phyloP scores from a whole-genome alignment of 352 stramenopile genomes.

The Phytophthora sojae region DNA sequence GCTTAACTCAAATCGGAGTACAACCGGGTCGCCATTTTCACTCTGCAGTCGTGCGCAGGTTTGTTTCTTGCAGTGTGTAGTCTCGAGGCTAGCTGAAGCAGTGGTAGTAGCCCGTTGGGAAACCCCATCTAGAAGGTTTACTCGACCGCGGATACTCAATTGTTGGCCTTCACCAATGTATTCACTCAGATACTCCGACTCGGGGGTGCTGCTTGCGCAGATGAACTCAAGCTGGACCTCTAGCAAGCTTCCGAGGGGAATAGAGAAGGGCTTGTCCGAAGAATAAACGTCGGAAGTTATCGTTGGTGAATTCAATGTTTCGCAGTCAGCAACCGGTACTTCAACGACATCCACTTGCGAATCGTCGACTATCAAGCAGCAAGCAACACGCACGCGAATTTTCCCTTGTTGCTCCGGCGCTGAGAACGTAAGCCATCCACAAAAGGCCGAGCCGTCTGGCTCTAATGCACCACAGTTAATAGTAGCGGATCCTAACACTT shows the following conservation, averaged over 20 bases:
- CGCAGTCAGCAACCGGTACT: neutral
- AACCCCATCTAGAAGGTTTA: constrained; percentile 13
- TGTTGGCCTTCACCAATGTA: neutral
- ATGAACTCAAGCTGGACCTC: constrained; percentile 21
- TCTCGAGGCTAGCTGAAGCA: constrained; percentile 5
- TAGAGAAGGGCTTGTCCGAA: neutral
- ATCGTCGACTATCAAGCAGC: neutral
- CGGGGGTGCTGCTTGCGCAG: constrained; percentile 9
- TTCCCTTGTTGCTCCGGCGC: neutral
- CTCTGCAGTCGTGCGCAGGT: constrained; percentile 11
- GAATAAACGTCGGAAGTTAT: neutral
- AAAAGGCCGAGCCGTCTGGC: neutral
- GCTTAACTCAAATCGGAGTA: constrained; percentile 28
- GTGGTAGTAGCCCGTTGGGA: constrained; percentile 16
- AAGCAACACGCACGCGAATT: neutral
- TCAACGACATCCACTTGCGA: neutral
- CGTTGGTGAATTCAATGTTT: neutral
- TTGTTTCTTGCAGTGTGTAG: constrained; percentile 21
- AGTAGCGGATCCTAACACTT: neutral
- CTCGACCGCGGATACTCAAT: constrained; percentile 8
- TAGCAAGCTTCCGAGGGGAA: constrained; percentile 31
- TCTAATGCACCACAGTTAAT: neutral
- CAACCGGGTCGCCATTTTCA: constrained; percentile 2
- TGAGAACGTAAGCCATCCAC: neutral
- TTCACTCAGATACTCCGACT: constrained; percentile 10